Evolutionary conservation across 129 eudicot genomes (phyloP).

Genomic region (Mikania micrantha): DNA sequence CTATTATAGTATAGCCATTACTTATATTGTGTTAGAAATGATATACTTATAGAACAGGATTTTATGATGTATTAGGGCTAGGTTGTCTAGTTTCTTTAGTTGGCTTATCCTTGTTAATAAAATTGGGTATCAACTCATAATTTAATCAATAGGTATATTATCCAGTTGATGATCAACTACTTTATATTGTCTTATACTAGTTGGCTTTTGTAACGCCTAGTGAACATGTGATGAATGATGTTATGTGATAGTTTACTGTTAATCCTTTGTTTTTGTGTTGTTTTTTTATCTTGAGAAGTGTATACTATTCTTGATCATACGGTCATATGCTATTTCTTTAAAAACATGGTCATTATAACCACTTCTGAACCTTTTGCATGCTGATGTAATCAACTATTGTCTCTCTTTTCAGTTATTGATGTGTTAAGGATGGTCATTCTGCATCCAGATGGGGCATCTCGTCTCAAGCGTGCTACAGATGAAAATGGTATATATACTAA

Average conservation of each 20-base stretch:
- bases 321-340: constrained; percentile 3
- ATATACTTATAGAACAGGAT: background rate
- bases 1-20: background rate
- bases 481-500: constrained; percentile 43
- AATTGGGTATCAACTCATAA: background rate
- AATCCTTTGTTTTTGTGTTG: background rate
- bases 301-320: background rate
- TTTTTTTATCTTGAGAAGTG: background rate
- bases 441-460: constrained; percentile 83
- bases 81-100: background rate
- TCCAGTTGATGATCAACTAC: background rate
- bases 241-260: background rate
- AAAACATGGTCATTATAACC: background rate
- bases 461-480: constrained; percentile 48
- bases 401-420: constrained; percentile 68
- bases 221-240: background rate
- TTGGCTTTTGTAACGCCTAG: background rate
- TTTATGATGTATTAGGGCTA: background rate
- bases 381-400: background rate
- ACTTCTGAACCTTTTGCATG: background rate
- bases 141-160: background rate
- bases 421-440: constrained; percentile 73
- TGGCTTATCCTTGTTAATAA: background rate
- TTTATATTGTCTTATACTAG: background rate
- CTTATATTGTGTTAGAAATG: background rate